Evolutionary conservation across 1,139 yeast genomes (phyloP).

Genomic region (Nakaseomyces sp.): DNA sequence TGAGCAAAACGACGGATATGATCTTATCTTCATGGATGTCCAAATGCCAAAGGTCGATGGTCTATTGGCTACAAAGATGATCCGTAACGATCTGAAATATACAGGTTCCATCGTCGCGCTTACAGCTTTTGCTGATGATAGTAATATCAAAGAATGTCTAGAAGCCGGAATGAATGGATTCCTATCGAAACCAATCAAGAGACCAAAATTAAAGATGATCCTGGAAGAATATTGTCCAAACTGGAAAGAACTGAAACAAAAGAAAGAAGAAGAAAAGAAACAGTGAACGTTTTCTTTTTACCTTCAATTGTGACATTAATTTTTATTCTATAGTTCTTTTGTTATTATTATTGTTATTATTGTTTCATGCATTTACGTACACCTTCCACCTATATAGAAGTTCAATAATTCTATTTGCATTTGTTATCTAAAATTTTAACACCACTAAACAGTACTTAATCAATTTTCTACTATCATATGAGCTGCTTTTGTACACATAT

Average conservation of each 20-base stretch:
- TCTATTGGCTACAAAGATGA: conserved; percentile 64
- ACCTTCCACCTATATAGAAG: neutral
- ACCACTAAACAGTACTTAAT: no score
- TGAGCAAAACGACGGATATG: conserved; percentile 37
- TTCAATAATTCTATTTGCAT: neutral
- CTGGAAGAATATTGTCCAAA: conserved; percentile 30
- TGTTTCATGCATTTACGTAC: no score
- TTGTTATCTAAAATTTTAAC: no score
- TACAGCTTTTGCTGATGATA: conserved; percentile 89
- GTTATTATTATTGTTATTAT: neutral
- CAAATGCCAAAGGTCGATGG: conserved; percentile 96
- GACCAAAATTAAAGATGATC: conserved; percentile 51
- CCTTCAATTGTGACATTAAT: neutral
- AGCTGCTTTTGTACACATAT: no score
- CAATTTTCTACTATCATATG: no score
- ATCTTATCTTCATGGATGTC: conserved; percentile 87
- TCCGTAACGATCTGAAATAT: conserved; percentile 57
- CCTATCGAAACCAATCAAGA: conserved; percentile 75
- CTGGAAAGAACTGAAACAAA: conserved; percentile 6
- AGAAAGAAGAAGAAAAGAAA: neutral
- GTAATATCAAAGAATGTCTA: conserved; percentile 68
- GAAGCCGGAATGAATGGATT: conserved; percentile 84
- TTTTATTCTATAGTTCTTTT: neutral
- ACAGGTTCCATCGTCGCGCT: conserved; percentile 78
- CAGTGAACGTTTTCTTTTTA: neutral